These are phyloP conservation scores for Gaultheria prostrata DNA, from an alignment of 148 eudicot species.

Conservation along the genomic window DNA sequence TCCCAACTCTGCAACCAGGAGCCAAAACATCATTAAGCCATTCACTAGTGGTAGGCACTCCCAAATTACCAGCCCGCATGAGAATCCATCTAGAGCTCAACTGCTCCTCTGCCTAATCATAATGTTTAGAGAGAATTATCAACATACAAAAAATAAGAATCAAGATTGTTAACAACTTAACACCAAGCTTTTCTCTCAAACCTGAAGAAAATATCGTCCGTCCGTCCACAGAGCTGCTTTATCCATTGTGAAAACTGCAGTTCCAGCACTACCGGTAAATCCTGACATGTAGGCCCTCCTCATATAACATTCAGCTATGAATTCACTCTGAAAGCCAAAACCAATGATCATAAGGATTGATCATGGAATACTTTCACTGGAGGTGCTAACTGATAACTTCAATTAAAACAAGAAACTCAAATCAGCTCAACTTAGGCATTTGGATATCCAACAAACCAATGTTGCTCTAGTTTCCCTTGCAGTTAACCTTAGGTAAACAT, in stretches of 20 bases:
- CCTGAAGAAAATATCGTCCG: conserved; percentile 98
- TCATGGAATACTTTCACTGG: not conserved
- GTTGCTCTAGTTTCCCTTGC: not conserved
- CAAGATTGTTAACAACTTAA: not conserved
- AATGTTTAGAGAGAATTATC: conserved; percentile 5
- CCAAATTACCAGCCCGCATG: conserved; percentile 93
- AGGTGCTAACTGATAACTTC: not conserved
- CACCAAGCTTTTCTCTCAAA: conserved; percentile 10
- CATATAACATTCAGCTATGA: conserved; percentile 83
- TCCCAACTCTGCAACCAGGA: conserved; percentile 93
- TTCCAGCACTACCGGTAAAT: conserved; percentile 96
- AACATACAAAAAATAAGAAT: not conserved
- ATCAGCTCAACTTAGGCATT: not conserved
- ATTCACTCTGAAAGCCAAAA: conserved; percentile 79
- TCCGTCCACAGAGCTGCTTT: conserved; percentile 99
- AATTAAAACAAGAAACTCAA: not conserved
- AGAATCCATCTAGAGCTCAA: conserved; percentile 83
- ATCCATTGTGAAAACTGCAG: conserved; percentile 88
- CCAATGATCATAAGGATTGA: not conserved
- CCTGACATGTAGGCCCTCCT: conserved; percentile 89
- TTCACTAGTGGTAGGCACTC: conserved; percentile 83
- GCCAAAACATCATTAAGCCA: conserved; percentile 86
- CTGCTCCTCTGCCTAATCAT: conserved; percentile 84
- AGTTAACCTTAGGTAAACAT: not conserved
- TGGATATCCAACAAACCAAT: not conserved